Base-by-base conservation (phyloP, 139 green algal species). In the Asterochloris erici region DNA sequence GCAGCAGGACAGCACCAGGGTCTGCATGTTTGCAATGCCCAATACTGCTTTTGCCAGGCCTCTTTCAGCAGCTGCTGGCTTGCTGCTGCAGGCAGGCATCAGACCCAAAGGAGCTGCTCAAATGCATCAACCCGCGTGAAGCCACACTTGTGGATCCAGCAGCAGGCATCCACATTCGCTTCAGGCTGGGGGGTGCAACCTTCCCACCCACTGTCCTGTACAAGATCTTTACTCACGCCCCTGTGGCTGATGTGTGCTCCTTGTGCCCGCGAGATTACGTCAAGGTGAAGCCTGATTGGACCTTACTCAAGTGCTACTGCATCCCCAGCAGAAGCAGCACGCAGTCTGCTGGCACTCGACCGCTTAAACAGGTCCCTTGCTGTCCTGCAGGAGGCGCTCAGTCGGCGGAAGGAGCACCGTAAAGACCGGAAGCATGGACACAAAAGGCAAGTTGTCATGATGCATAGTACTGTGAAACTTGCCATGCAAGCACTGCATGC, bases 121-220 rank as follows among this genome's bases (percentile, higher is more conserved):
- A 83, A 24, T 83, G 84, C 68, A 91, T 95, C 82, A 96, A 95
- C 78, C 87, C 89, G 0, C 64, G 86, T 0, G 91, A 97, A 77
- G 89, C 91, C 29, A 70, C 87, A n/a, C 85, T 95, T 73, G 84
- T 91, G 38, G 93, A 97, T 68, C 85, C 91, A 11, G 93, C 92
- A 0, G 79, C 91, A 28, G 93, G 92, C 29, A 75, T 95, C 0
- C 89, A 95, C 83, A 85, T 97, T 63, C 85, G 93, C 29, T 94
- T 97, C 81, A 84, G 93, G n/a, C 83, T 97, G 38, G 92, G 92
- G 9, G 93, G 93, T 27, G 82, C 60, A 16, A 85, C 84, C 15
- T 96, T 94, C 78, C 93, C 93, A 1, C 93, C 93, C 0, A 83
- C 90, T n/a, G 82, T 97, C 24, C 91, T 93, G 63, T 97, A 96